These are phyloP conservation scores for Anthracocystis walkeri DNA, from an alignment of 1,284 basidiomycete species.

Conservation along the genomic window DNA sequence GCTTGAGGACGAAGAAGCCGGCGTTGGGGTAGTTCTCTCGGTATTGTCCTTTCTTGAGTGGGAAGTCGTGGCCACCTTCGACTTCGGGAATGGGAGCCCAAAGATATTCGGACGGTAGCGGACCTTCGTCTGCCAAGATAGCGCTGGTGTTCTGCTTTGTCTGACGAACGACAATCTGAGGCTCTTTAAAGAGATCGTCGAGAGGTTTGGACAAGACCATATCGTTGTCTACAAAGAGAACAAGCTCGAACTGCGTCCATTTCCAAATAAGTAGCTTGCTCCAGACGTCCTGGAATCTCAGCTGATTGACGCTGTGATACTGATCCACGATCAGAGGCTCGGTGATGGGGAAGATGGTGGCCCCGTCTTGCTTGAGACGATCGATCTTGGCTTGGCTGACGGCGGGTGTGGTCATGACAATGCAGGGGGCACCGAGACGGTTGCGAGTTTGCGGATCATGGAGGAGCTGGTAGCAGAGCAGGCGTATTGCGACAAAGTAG, in stretches of 20 bases:
- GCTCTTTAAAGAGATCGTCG: neutral
- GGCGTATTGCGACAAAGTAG: slow-evolving; percentile 7
- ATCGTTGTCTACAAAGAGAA: neutral
- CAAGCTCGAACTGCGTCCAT: slow-evolving; percentile 2
- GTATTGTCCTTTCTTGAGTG: neutral
- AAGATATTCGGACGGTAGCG: slow-evolving; percentile 1
- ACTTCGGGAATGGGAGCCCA: neutral
- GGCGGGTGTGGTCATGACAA: slow-evolving; percentile 1
- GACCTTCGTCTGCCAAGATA: neutral
- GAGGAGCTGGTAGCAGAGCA: slow-evolving; percentile 5
- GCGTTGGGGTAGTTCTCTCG: neutral
- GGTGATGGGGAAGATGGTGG: neutral
- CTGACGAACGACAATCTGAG: neutral
- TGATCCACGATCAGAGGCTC: neutral
- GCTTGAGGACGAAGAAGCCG: slow-evolving; percentile 10
- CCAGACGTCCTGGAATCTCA: neutral
- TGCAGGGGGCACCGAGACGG: neutral
- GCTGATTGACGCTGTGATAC: neutral
- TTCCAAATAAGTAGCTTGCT: slow-evolving; percentile 6
- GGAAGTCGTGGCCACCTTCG: neutral
- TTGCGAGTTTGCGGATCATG: slow-evolving; percentile 2
- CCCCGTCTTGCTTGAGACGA: neutral
- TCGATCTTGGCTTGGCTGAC: slow-evolving; percentile 9
- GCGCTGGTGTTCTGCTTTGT: neutral
- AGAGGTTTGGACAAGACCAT: neutral